Conservation (phyloP, 2,329 filamentous ascomycete species). For the Lecanicillium sp. region DNA sequence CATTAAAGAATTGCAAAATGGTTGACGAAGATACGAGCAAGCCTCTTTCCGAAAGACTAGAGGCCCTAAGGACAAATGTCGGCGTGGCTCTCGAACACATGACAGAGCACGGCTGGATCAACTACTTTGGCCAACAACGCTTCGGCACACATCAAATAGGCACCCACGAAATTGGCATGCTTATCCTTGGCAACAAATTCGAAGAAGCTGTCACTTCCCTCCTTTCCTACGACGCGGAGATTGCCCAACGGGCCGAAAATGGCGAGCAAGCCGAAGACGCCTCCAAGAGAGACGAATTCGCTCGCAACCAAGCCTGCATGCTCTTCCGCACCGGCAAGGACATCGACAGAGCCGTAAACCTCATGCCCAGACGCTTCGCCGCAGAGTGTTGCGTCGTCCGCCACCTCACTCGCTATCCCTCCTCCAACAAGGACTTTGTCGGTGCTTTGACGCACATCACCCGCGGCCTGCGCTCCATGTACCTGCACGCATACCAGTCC, state of each 20-base stretch:
- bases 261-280: slow-evolving; percentile 31
- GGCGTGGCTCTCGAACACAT: slow-evolving; percentile 58
- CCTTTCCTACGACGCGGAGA: slow-evolving; percentile 59
- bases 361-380: slow-evolving; percentile 71
- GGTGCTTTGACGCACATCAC: slow-evolving; percentile 76
- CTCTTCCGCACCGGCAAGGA: slow-evolving; percentile 59
- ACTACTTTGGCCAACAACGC: slow-evolving; percentile 96
- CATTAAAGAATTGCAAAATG: slow-evolving; percentile 75
- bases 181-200: slow-evolving; percentile 75
- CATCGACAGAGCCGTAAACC: slow-evolving; percentile 50
- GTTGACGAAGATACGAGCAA: slow-evolving; percentile 23
- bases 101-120: slow-evolving; percentile 74
- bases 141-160: slow-evolving; percentile 84
- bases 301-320: slow-evolving; percentile 70
- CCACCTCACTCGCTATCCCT: slow-evolving; percentile 51
- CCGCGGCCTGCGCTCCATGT: slow-evolving; percentile 81
- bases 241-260: slow-evolving; percentile 38
- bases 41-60: slow-evolving; percentile 19
- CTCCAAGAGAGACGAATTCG: slow-evolving; percentile 66
- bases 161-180: slow-evolving; percentile 76
- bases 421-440: slow-evolving; percentile 59
- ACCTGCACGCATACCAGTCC: slow-evolving; percentile 93
- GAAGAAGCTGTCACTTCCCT: slow-evolving; percentile 72
- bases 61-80: slow-evolving; percentile 29
- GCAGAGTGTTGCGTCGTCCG: slow-evolving; percentile 74